phyloP scores from a whole-genome alignment of 805 yeast species.

The Pichia pseudocactophila region DNA sequence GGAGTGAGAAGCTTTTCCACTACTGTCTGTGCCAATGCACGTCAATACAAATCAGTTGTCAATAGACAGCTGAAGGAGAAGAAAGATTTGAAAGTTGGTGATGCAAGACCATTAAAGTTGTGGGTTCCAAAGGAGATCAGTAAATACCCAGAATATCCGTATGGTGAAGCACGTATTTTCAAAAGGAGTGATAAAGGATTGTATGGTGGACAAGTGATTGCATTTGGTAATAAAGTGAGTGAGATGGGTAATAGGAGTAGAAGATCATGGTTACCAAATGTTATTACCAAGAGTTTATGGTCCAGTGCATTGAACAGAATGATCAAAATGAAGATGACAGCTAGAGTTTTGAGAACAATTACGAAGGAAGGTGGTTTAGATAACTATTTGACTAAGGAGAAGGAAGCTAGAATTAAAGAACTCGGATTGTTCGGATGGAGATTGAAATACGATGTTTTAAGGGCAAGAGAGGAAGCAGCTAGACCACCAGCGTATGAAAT shows the following conservation, averaged over 20 bases:
- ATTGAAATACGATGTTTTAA: constrained; percentile 66
- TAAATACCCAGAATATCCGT: constrained; percentile 59
- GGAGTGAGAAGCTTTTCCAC: constrained; percentile 18
- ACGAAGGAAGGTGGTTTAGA: constrained; percentile 95
- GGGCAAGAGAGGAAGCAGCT: constrained; percentile 33
- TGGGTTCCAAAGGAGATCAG: constrained; percentile 36
- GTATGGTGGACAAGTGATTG: constrained; percentile 80
- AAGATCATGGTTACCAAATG: constrained; percentile 75
- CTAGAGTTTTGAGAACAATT: constrained; percentile 78
- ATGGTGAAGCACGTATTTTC: constrained; percentile 68
- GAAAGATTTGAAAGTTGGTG: constrained; percentile 45
- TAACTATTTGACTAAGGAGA: constrained; percentile 76
- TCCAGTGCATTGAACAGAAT: constrained; percentile 62
- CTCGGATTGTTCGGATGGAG: constrained; percentile 91
- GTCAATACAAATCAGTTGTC: constrained; percentile 34
- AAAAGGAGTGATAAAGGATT: constrained; percentile 84
- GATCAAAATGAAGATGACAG: constrained; percentile 54
- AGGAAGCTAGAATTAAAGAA: constrained; percentile 83
- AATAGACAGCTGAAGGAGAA: constrained; percentile 36
- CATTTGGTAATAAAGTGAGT: constrained; percentile 68
- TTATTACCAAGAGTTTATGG: constrained; percentile 69
- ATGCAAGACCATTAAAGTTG: constrained; percentile 33
- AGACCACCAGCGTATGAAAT: constrained; percentile 29
- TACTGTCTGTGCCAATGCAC: constrained; percentile 14
- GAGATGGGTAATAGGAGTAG: constrained; percentile 66